Evolutionary conservation across 352 stramenopile species (phyloP), one percentile per base, ranked within the genome.

Genomic region (Pythium dissimile): DNA sequence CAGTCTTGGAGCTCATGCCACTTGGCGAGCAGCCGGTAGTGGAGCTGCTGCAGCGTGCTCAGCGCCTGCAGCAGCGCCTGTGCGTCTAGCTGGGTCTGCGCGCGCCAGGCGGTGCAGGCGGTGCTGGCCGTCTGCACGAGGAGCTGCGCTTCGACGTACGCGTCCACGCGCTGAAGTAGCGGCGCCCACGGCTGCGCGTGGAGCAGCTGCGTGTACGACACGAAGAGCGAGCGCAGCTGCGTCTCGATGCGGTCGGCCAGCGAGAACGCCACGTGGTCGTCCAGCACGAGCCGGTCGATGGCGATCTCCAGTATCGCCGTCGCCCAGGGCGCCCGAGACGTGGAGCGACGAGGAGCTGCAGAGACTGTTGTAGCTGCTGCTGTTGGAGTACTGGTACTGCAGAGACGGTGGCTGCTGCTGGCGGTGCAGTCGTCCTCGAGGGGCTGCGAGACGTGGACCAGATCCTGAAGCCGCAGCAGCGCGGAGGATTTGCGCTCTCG

Each of bases 211-310:
- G 56, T 66, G 51, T 94, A 94, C 1, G 75, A 71, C 2, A 60
- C 54, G 30, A 83, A 81, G 6, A 90, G 60, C 23, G 72, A 70
- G 8, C 76, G 73, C 8, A 96, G 42, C 56, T 91, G 75, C 12
- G 77, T 71, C 20, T 70, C 59, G n/a, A 93, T 45, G 39, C 81
- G 71, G 32, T 95, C 88, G 23, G 74, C 71, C 1, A 89, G 58
- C 21, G 69, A 58, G 52, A 95, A 94, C 5, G 65, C 59, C 3
- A 52, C 68, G 55, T 96, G 81, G 48, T 96, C 88, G 31, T 94
- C 79, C 15, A 96, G 68, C 24, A 86, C 72, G 42, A 95, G 54
- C 2, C 62, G 65, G 35, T 83, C 70, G 9, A 92, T 60, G 11
- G 56, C 68, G 42, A 92, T 61, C 51, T 89, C 72, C 18, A 90